Evolutionary conservation across 2,329 filamentous ascomycete species (phyloP).

Genomic region (Colletotrichum sp.): DNA sequence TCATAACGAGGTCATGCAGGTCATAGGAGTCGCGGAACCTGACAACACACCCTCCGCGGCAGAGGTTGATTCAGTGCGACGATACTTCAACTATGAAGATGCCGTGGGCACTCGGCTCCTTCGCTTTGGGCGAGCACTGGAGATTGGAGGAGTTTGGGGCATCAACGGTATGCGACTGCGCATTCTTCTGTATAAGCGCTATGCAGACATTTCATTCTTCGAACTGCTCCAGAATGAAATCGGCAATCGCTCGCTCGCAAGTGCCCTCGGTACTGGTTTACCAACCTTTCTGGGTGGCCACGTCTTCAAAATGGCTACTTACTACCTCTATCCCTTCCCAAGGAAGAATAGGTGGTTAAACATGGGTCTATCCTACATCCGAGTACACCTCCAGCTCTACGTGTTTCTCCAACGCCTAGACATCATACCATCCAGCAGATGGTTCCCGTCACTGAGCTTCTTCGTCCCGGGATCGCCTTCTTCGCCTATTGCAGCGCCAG

Average conservation of each 20-base stretch:
- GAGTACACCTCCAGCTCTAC: conserved; percentile 57
- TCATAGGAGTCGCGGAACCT: conserved; percentile 66
- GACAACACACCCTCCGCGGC: conserved; percentile 48
- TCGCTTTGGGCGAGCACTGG: conserved; percentile 36
- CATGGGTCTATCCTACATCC: conserved; percentile 40
- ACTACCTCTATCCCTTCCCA: conserved; percentile 21
- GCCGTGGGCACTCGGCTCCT: conserved; percentile 46
- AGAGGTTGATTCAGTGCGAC: conserved; percentile 44
- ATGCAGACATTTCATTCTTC: conserved; percentile 54
- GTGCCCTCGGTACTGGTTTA: conserved; percentile 42
- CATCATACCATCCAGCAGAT: conserved; percentile 44
- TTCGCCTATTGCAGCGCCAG: conserved; percentile 56
- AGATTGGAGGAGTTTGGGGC: conserved; percentile 55
- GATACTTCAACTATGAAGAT: conserved; percentile 54
- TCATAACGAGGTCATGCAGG: conserved; percentile 68
- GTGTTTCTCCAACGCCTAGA: conserved; percentile 58
- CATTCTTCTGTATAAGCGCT: conserved; percentile 59
- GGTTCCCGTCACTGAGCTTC: conserved; percentile 52
- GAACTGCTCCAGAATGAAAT: conserved; percentile 42
- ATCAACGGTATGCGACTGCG: conserved; percentile 58
- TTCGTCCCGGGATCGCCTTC: conserved; percentile 60
- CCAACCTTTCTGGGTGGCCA: conserved; percentile 42
- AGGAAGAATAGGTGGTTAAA: conserved; percentile 22
- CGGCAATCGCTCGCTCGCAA: conserved; percentile 33
- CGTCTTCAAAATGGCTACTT: conserved; percentile 32